Base-by-base conservation (phyloP, 768 basidiomycete genomes). In the Russula dissimulans region DNA sequence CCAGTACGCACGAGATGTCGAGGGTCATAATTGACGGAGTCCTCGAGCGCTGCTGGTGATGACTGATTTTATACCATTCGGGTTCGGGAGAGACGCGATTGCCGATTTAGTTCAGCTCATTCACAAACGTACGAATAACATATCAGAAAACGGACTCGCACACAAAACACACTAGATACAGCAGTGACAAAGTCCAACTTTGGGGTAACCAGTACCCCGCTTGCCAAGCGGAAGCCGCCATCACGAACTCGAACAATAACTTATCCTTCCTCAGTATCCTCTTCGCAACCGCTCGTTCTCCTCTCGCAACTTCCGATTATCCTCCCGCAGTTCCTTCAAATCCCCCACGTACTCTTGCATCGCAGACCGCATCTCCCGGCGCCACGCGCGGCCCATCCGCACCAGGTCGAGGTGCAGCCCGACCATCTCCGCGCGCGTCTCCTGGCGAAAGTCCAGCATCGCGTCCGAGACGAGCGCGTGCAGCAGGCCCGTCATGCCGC, bases 331-430 rank as follows among this genome's bases (percentile, higher is more conserved):
- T 61, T 72, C 73, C 49, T 61, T 69, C 64, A 89, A 69, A 66
- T 87, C 86, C 15, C 78, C 80, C 1, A 74, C 78, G 73, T 81
- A 80, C 67, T 84, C 84, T 38, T 81, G 80, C 79, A 87, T 81
- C 65, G 81, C 67, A 44, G 75, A 76, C 55, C 82, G 75, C 68
- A 89, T 72, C 69, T 89, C 87, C 52, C 71, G 76, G 71, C 81
- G 81, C 86, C 84, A 87, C 29, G 78, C 79, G 38, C 84, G 72
- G 2, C 87, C 85, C 83, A 89, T 84, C 57, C 80, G 76, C 39
- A 91, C 74, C 58, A 89, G 67, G 67, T 91, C 88, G 61, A 91
- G 67, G 71, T 91, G 89, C 57, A 90, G 72, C 2, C 85, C 86
- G 69, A 80, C 78, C 78, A 89, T 81, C 75, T 89, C 84, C n/a